Evolutionary conservation across 2,329 filamentous ascomycete genomes (phyloP).

Genomic region (Fusarium armeniacum): DNA sequence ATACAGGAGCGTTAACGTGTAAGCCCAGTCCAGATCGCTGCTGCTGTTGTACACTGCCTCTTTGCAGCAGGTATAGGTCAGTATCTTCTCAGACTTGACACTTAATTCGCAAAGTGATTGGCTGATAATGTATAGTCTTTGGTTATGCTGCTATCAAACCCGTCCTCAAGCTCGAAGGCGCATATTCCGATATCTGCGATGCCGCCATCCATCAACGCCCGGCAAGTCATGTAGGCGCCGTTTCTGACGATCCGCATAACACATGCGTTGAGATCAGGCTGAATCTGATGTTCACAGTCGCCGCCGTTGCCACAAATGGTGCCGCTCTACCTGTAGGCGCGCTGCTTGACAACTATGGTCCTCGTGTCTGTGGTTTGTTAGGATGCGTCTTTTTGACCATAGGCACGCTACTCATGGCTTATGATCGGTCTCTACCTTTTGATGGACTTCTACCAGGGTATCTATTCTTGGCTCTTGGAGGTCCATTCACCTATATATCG

Average conservation of each 20-base stretch:
- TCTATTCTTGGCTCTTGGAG: constrained; percentile 81
- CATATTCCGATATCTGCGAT: constrained; percentile 75
- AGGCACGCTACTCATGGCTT: constrained; percentile 81
- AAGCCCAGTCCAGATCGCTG: constrained; percentile 49
- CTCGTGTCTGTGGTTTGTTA: constrained; percentile 79
- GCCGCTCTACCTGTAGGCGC: constrained; percentile 87
- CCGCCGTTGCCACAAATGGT: constrained; percentile 89
- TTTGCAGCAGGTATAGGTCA: constrained; percentile 76
- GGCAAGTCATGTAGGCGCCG: constrained; percentile 1
- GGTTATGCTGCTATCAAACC: constrained; percentile 89
- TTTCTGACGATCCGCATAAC: constrained; percentile 47
- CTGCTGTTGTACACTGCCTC: constrained; percentile 66
- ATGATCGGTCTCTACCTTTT: constrained; percentile 68
- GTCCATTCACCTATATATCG: constrained; percentile 85
- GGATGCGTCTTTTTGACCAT: constrained; percentile 75
- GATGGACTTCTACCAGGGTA: constrained; percentile 84
- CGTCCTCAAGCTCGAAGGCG: constrained; percentile 78
- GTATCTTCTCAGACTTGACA: neutral
- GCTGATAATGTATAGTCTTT: constrained; percentile 66
- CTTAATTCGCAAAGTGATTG: neutral
- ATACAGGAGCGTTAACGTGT: constrained; percentile 20
- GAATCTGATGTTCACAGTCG: constrained; percentile 93
- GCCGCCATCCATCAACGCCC: constrained; percentile 30
- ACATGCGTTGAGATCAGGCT: constrained; percentile 71
- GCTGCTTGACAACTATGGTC: constrained; percentile 86